Base-by-base conservation (phyloP, 2,329 filamentous ascomycete genomes). In the Hypoxylon sp. region DNA sequence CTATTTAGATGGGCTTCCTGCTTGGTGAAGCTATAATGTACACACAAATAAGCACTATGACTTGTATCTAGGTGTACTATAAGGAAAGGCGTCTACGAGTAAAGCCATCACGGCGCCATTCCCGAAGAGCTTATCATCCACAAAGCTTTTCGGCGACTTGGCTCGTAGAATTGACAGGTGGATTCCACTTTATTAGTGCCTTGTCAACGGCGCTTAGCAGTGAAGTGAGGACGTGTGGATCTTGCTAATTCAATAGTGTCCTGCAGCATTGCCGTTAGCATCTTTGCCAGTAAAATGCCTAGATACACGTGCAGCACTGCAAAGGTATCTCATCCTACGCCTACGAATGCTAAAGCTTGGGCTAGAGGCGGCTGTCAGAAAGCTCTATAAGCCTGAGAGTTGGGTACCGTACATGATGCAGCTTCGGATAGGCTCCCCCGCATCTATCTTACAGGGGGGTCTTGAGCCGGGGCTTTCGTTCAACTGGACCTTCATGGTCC, bases 401-500 rank as follows among this genome's bases (percentile, higher is more conserved):
- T 48, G 51, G 45, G 56, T 63, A 60, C 50, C 38, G 49, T 51
- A 51, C 30, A 57, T 57, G 45, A 55, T 43, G 48, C 59, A 13
- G 30, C 36, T 23, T 56, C 49, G 66, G 66, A 63, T 55, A 65
- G 36, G 36, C 28, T 51, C 41, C 59, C 65, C 66, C 66, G 62
- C 66, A 68, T 65, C 62, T 52, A 60, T 17, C 48, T 46, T 65
- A 45, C 43, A 56, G 58, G 57, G 48, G 48, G 46, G 38, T 28
- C 13, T n/a, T 32, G 41, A 46, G 49, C 58, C 30, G 66, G 52
- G 65, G 55, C 62, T 65, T 51, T 41, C 46, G 43, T 34, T 48
- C 53, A 62, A 68, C 58, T 68, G 65, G 65, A n/a, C 21, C 36
- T 41, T 41, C 58, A 45, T 63, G 25, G 52, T 62, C 62, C 65